A percentile compares a stretch with the other conserved stretches of the same genome.
Evolutionary conservation across 2,329 filamentous ascomycete species (phyloP).

Genomic region (Drechslerella stenobrocha): DNA sequence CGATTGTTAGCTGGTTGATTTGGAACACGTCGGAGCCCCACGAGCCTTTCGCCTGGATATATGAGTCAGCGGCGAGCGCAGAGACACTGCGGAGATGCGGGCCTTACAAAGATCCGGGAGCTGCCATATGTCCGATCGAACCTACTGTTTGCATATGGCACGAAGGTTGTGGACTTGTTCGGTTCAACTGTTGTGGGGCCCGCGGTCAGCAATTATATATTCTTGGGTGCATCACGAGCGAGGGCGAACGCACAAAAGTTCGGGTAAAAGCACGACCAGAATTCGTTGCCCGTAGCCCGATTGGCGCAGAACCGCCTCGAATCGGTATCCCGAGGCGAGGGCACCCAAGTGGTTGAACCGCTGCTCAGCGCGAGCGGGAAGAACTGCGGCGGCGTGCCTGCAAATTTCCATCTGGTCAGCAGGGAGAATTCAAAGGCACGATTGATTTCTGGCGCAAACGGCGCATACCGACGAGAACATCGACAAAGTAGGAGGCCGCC

Average conservation of each 20-base stretch:
- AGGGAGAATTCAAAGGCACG: too few species aligned
- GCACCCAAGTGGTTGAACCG: conserved; percentile 34
- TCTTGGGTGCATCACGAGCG: not conserved
- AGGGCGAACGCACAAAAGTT: conserved; percentile 25
- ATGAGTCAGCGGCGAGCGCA: not conserved
- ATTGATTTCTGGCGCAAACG: too few species aligned
- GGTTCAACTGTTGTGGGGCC: conserved; percentile 12
- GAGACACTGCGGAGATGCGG: too few species aligned
- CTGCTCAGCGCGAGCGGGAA: conserved; percentile 43
- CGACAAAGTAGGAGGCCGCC: conserved; percentile 36
- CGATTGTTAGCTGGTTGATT: conserved; percentile 40
- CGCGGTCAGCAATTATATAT: not conserved
- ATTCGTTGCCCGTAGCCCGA: conserved; percentile 18
- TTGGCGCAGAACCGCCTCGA: conserved; percentile 23
- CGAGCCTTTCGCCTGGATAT: conserved; percentile 28
- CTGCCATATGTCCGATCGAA: conserved; percentile 26
- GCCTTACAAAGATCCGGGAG: conserved; percentile 30
- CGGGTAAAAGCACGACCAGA: conserved; percentile 39
- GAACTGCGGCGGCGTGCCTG: conserved; percentile 45
- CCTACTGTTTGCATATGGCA: not conserved
- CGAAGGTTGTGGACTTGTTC: conserved; percentile 21
- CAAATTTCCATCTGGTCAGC: not conserved
- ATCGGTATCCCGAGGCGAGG: conserved; percentile 17
- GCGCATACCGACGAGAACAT: conserved; percentile 45
- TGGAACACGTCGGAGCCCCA: conserved; percentile 45